Base-by-base conservation (phyloP, 2,329 filamentous ascomycete genomes). In the Phoma sp. region DNA sequence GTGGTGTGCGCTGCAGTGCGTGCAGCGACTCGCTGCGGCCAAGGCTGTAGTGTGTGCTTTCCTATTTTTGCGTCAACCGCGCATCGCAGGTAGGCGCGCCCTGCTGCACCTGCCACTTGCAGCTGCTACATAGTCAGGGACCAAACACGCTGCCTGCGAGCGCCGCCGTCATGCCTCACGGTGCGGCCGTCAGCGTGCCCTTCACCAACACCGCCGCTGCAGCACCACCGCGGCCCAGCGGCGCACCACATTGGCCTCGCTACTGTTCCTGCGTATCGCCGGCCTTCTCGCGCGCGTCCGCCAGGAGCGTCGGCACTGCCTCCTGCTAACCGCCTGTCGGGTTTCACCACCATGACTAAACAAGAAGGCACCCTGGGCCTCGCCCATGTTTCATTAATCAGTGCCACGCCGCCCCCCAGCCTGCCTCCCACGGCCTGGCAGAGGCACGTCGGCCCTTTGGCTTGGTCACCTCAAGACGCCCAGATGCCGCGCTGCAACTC, bases 1-100 rank as follows among this genome's bases (percentile, higher is more conserved):
- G 38, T 25, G 37, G 25, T 29, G 37, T 39, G 29, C 23, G 25
- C 47, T 43, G 37, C 42, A 28, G 47, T 42, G 17, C 48, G 15
- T 18, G 48, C 26, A 43, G 15, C 26, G 23, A 4, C 30, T 20
- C 15, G 42, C 48, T 30, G 28, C 33, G 42, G 7, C 17, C 36
- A 30, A 33, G 36, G 34, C 38, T 42, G 48, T 33, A 20, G 29
- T 38, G 40, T 34, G 42, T 42, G 49, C 48, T 48, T 48, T 46
- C 54, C 60, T 64, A 61, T 64, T 64, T 64, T 66, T 63, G 61
- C 53, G 50, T 59, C 65, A 65, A 53, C 56, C 66, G 66, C 66
- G 64, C 60, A 55, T 55, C 34, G 56, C 53, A 47, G 53, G 55
- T 65, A 64, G 58, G 37, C 53, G 57, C 57, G 49, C 47, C 30